Conservation (phyloP, 2,329 filamentous ascomycete genomes). For the Cryphonectria japonica region DNA sequence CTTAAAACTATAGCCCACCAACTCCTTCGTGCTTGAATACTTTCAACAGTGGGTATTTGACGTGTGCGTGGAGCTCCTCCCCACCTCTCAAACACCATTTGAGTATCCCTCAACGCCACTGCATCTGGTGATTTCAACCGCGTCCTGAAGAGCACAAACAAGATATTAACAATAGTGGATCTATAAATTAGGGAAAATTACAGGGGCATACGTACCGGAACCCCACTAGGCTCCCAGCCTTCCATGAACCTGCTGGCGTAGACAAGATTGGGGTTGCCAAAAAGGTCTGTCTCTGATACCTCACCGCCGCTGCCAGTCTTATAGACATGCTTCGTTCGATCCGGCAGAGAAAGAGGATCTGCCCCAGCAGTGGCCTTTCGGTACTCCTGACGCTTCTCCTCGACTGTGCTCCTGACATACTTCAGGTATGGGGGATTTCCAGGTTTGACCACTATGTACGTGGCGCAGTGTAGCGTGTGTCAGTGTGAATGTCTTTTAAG, state of each 20-base stretch:
- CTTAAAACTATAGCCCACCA: background rate
- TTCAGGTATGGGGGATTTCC: constrained; percentile 72
- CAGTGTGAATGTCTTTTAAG: background rate
- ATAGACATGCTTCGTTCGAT: constrained; percentile 53
- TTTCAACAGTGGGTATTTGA: no score
- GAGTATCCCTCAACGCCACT: constrained; percentile 40
- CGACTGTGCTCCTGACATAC: constrained; percentile 68
- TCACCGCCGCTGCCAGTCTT: constrained; percentile 58
- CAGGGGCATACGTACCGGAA: constrained; percentile 41
- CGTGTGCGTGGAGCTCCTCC: background rate
- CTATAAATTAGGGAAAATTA: no score
- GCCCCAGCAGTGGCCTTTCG: constrained; percentile 33
- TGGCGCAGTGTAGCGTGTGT: background rate
- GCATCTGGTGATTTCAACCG: constrained; percentile 68
- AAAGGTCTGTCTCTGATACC: constrained; percentile 37
- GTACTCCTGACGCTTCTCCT: constrained; percentile 59
- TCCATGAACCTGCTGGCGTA: constrained; percentile 68
- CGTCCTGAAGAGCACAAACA: constrained; percentile 45
- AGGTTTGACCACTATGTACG: constrained; percentile 60
- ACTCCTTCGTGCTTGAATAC: background rate
- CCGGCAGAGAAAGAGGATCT: constrained; percentile 42
- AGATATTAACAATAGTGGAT: background rate
- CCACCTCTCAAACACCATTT: background rate
- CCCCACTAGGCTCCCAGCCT: constrained; percentile 70
- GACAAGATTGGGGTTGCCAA: constrained; percentile 65